These are phyloP conservation scores for Fusarium sororula DNA, from an alignment of 2,329 filamentous ascomycete species.

Conservation along the genomic window DNA sequence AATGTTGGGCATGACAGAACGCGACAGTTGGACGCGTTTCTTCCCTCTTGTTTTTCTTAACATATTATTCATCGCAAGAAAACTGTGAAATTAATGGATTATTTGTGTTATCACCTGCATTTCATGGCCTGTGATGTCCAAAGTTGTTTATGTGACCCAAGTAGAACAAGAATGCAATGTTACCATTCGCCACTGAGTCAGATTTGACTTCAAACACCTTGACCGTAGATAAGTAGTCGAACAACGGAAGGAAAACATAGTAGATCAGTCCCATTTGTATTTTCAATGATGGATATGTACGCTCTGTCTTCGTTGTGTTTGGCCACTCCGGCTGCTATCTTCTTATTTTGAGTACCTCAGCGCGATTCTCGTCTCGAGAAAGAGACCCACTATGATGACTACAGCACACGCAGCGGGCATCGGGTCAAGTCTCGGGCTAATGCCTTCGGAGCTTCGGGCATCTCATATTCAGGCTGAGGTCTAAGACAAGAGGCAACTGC, in stretches of 20 bases:
- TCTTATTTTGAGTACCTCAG: background rate
- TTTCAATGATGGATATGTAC: accelerated
- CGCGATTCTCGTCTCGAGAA: background rate
- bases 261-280: accelerated
- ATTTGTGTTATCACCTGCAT: accelerated
- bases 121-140: accelerated
- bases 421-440: slow-evolving; percentile 6
- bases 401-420: background rate
- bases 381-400: background rate
- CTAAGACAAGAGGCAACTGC: background rate
- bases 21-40: no score
- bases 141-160: no score
- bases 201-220: no score
- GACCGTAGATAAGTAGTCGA: no score
- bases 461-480: background rate
- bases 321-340: accelerated
- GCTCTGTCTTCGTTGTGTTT: no score
- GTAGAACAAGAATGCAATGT: accelerated
- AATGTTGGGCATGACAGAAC: background rate
- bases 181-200: no score
- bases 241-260: no score
- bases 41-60: accelerated
- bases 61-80: no score
- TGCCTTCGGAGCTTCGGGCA: background rate
- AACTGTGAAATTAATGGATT: no score